phyloP scores from a whole-genome alignment of 164 flowering plant species.

The Nymphaea thermarum region DNA sequence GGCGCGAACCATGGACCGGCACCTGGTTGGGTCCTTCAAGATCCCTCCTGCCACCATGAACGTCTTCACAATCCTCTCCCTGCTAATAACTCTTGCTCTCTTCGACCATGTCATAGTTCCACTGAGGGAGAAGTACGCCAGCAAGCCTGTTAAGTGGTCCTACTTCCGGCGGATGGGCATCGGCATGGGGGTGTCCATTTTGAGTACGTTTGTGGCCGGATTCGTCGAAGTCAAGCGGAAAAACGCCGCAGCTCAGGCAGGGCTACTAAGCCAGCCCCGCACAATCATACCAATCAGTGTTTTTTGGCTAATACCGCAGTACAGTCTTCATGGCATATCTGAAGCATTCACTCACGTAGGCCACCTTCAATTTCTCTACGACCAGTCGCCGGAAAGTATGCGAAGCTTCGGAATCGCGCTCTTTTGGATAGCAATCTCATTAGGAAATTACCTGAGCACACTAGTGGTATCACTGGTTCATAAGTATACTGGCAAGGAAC shows the following conservation, averaged over 20 bases:
- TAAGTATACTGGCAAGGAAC: constrained; percentile 24
- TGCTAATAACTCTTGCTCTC: constrained; percentile 4
- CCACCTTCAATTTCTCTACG: constrained; percentile 39
- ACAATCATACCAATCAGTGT: constrained; percentile 37
- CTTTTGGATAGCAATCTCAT: constrained; percentile 32
- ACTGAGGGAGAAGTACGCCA: constrained; percentile 1
- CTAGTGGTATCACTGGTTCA: constrained; percentile 41
- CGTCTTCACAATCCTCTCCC: constrained; percentile 10
- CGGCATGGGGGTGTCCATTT: constrained; percentile 27
- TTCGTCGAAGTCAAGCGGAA: constrained; percentile 41
- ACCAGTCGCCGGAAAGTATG: constrained; percentile 52
- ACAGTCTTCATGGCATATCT: constrained; percentile 28
- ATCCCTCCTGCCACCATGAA: constrained; percentile 13
- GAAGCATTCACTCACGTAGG: constrained; percentile 36
- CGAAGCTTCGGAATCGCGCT: constrained; percentile 41
- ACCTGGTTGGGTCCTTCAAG: constrained; percentile 10
- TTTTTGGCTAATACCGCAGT: constrained; percentile 45
- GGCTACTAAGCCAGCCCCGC: constrained; percentile 29
- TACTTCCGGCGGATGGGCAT: constrained; percentile 18
- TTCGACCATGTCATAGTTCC: constrained; percentile 13
- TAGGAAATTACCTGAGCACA: constrained; percentile 47
- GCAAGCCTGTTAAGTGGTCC: constrained; percentile 3
- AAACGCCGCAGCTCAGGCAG: constrained; percentile 22
- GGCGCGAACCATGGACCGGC: constrained; percentile 15
- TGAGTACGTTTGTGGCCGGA: constrained; percentile 28